Evolutionary conservation across 2,329 filamentous ascomycete genomes (phyloP).

Genomic region (Amauroascus niger): DNA sequence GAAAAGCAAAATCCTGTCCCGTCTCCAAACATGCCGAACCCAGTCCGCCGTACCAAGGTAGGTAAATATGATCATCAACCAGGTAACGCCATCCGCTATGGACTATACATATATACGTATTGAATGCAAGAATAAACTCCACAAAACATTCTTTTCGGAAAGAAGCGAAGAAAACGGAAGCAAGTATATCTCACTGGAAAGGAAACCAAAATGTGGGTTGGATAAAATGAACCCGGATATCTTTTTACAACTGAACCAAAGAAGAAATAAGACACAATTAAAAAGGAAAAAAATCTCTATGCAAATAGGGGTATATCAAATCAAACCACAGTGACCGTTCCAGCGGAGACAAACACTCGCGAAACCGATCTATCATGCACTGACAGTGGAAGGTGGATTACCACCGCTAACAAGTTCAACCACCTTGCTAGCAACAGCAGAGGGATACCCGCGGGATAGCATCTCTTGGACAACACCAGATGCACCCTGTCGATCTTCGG

Average conservation of each 20-base stretch:
- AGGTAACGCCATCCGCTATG: constrained; percentile 10
- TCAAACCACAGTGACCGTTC: constrained; percentile 8
- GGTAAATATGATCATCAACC: neutral
- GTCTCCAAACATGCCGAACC: neutral
- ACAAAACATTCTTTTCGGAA: constrained; percentile 4
- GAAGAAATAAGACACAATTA: neutral
- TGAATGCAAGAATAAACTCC: neutral
- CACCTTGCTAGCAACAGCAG: constrained; percentile 87
- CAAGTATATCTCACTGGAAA: constrained; percentile 6
- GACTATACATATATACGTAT: neutral
- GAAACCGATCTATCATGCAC: neutral
- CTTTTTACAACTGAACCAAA: constrained; percentile 2
- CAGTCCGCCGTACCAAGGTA: constrained; percentile 2
- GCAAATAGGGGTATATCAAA: constrained; percentile 9
- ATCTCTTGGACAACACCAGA: constrained; percentile 79
- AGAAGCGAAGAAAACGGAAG: neutral
- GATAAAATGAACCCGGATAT: constrained; percentile 8
- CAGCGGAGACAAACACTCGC: neutral
- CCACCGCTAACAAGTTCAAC: constrained; percentile 64
- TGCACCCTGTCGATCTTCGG: constrained; percentile 67
- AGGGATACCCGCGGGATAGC: constrained; percentile 78
- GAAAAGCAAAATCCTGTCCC: neutral
- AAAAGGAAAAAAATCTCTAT: neutral
- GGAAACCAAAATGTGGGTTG: constrained; percentile 6
- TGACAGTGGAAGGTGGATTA: constrained; percentile 12